These are phyloP conservation scores for Pythium guiyangense DNA, from an alignment of 352 stramenopile genomes.

Conservation along the genomic window DNA sequence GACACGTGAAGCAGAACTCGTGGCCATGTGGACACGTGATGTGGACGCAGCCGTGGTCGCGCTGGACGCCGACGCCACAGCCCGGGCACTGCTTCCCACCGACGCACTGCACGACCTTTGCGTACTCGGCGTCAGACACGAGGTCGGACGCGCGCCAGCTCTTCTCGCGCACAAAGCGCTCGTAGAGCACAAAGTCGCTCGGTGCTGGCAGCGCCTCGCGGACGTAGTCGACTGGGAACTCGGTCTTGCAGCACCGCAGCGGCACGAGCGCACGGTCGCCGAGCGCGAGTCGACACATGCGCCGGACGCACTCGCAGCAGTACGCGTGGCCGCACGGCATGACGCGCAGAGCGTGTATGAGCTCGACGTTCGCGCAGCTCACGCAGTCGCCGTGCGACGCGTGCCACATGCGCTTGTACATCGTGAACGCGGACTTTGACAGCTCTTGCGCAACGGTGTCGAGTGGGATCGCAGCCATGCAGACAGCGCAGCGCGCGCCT, in stretches of 20 bases:
- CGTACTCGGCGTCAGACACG: slow-evolving; percentile 59
- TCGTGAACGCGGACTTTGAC: slow-evolving; percentile 10
- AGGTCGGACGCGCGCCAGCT: slow-evolving; percentile 57
- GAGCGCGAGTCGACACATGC: slow-evolving; percentile 59
- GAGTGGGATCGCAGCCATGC: slow-evolving; percentile 20
- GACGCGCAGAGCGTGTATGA: slow-evolving; percentile 16
- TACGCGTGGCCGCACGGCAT: slow-evolving; percentile 62
- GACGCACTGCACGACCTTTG: slow-evolving; percentile 26
- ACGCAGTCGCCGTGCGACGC: slow-evolving; percentile 20
- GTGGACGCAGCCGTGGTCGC: slow-evolving; percentile 72
- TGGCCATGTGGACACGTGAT: slow-evolving; percentile 71
- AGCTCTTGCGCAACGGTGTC: slow-evolving; percentile 20
- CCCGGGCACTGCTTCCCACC: slow-evolving; percentile 72
- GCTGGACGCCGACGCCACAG: slow-evolving; percentile 67
- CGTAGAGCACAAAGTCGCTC: slow-evolving; percentile 41
- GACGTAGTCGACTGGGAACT: slow-evolving; percentile 63
- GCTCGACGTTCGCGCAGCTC: slow-evolving; percentile 29
- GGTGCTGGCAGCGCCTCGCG: slow-evolving; percentile 22
- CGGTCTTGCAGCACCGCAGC: slow-evolving; percentile 66
- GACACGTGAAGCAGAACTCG: slow-evolving; percentile 75
- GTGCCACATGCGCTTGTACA: slow-evolving; percentile 16
- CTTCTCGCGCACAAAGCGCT: slow-evolving; percentile 38
- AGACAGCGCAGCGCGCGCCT: slow-evolving; percentile 16
- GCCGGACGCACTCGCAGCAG: slow-evolving; percentile 44
- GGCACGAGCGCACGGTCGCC: slow-evolving; percentile 53